Evolutionary conservation across 768 basidiomycete genomes (phyloP), one percentile per base, ranked within the genome.

Genomic region (Rhodotorula diobovata): DNA sequence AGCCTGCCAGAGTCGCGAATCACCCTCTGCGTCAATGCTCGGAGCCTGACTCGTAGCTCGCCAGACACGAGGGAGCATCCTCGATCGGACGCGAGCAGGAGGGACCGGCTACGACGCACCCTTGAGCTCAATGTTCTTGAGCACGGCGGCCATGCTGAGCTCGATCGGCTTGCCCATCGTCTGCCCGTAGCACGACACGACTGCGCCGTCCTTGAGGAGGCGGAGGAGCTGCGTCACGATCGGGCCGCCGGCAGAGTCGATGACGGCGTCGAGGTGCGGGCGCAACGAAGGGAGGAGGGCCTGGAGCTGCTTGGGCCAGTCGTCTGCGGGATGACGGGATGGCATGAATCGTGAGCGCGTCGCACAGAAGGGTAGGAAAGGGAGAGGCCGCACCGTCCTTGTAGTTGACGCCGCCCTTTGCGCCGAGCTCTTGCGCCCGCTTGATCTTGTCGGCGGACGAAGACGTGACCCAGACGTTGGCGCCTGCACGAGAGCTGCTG

Each of bases 121-220:
- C 43, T 90, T 82, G 51, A 93, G 81, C 71, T 87, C 86, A 53
- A 88, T 86, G 75, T 90, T 88, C 76, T 85, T 87, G 72, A 92
- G 77, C 34, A 93, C 88, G 73, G 90, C 86, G 28, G 86, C 85
- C 88, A 93, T 92, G 18, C 87, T 89, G 77, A 93, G 84, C 34
- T 79, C 80, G 61, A 85, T 86, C 35, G 88, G 89, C 87, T 89
- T 90, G 34, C 75, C 75, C 21, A 48, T 61, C 21, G 75, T 76
- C 66, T 68, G 68, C 1, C 74, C 76, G 63, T 76, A 78, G 39
- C 72, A 74, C 2, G 70, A 41, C n/a, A 79, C 45, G 57, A 67
- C 45, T 3, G 68, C 78, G 30, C 78, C 78, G 50, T 74, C 56
- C 73, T 85, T 87, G 34, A 90, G 82, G 21, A 85, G 73, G 64